Conservation (phyloP, 352 stramenopile species). For the Aphanomyces astaci region DNA sequence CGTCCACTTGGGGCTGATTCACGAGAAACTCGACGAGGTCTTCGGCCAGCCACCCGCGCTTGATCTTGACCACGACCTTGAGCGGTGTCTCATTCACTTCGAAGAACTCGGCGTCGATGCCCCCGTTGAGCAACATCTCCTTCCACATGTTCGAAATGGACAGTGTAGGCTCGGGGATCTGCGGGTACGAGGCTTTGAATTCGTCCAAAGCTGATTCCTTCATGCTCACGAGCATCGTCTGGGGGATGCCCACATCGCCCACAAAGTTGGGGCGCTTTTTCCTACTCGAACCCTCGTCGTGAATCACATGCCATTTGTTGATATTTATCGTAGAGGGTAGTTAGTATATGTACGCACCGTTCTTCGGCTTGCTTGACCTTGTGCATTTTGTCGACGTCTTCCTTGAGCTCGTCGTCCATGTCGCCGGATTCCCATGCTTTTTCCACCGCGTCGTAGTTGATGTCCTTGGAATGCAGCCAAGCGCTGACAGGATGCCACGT, state of each 20-base stretch:
- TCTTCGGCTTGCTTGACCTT: conserved; percentile 17
- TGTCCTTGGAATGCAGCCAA: conserved; percentile 21
- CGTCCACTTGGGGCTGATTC: conserved; percentile 19
- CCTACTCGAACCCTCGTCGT: neutral
- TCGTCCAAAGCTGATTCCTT: conserved; percentile 13
- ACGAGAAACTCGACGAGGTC: conserved; percentile 23
- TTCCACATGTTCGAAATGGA: conserved; percentile 23
- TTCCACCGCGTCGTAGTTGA: conserved; percentile 21
- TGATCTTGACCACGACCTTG: conserved; percentile 21
- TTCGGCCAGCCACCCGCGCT: conserved; percentile 20
- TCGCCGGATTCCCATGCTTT: conserved; percentile 21
- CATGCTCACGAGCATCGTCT: conserved; percentile 19
- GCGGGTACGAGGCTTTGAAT: neutral
- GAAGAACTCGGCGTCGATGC: conserved; percentile 21
- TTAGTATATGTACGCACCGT: neutral
- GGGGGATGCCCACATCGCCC: conserved; percentile 14
- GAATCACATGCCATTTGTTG: no score
- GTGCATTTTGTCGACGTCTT: conserved; percentile 21
- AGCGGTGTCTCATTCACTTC: conserved; percentile 22
- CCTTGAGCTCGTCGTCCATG: conserved; percentile 18
- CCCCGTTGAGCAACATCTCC: conserved; percentile 22
- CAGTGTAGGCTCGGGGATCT: conserved; percentile 15
- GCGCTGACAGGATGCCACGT: neutral
- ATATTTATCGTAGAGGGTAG: no score
- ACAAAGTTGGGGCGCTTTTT: conserved; percentile 23